A percentile compares a stretch with the other conserved stretches of the same genome.
Evolutionary conservation across 306 rosid genomes (phyloP).

Genomic region (Phaseolus lunatus): DNA sequence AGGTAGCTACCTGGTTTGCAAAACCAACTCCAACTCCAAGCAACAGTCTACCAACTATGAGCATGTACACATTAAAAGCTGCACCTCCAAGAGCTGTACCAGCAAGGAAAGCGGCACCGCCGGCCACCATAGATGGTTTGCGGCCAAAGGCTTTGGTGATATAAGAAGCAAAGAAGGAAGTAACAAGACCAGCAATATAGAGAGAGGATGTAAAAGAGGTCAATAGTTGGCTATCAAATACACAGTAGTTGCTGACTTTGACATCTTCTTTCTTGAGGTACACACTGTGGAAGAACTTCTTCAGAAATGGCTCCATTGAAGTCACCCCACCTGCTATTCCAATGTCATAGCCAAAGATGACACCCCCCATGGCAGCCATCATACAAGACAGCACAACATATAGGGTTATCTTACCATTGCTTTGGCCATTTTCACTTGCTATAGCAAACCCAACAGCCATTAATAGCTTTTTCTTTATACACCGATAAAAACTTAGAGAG

Average conservation of each 20-base stretch:
- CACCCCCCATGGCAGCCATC: constrained; percentile 61
- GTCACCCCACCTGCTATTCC: constrained; percentile 67
- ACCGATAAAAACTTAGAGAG: constrained; percentile 13
- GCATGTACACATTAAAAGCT: constrained; percentile 72
- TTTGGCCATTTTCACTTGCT: constrained; percentile 33
- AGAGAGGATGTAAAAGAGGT: constrained; percentile 84
- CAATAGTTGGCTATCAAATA: constrained; percentile 64
- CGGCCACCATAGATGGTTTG: constrained; percentile 67
- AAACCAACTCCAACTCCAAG: constrained; percentile 89
- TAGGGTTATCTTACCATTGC: constrained; percentile 41
- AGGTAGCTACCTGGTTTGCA: constrained; percentile 69
- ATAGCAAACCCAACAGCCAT: constrained; percentile 52
- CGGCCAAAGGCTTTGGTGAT: constrained; percentile 71
- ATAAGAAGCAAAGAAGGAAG: constrained; percentile 68
- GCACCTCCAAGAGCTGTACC: constrained; percentile 76
- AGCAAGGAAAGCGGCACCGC: constrained; percentile 65
- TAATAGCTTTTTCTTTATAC: constrained; percentile 2
- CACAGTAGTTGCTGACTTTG: constrained; percentile 72
- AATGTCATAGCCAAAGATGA: constrained; percentile 56
- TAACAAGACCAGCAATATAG: constrained; percentile 72
- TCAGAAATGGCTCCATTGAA: constrained; percentile 77
- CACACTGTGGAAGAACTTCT: constrained; percentile 72
- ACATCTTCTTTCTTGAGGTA: constrained; percentile 51
- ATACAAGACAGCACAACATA: constrained; percentile 52
- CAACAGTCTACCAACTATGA: constrained; percentile 70